Evolutionary conservation across 2,329 filamentous ascomycete species (phyloP).

Genomic region (Phialophora macrospora): DNA sequence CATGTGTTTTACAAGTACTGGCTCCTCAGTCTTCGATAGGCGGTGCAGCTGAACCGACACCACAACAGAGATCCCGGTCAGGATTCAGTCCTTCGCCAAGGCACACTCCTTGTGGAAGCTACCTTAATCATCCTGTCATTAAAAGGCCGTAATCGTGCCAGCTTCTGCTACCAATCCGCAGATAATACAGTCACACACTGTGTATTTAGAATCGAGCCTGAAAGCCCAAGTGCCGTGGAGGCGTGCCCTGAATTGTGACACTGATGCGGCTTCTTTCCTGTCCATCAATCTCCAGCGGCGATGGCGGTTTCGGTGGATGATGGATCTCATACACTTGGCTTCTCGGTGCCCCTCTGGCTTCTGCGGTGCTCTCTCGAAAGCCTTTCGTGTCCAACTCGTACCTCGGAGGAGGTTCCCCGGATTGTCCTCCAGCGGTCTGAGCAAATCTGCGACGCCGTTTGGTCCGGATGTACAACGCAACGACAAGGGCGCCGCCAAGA

Average conservation of each 20-base stretch:
- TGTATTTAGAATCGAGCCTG: conserved; percentile 26
- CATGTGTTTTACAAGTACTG: background rate
- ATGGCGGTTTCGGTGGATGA: conserved; percentile 26
- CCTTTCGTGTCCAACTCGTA: conserved; percentile 35
- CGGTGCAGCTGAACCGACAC: background rate
- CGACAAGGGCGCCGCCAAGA: conserved; percentile 28
- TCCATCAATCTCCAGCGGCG: conserved; percentile 34
- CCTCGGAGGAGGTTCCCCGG: conserved; percentile 28
- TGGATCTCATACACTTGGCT: conserved; percentile 23
- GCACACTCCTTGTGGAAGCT: background rate
- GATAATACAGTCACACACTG: background rate
- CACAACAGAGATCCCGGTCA: background rate
- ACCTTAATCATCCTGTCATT: conserved; percentile 1
- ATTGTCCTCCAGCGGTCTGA: conserved; percentile 12
- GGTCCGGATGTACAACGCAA: conserved; percentile 29
- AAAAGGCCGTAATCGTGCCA: background rate
- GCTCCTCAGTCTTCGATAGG: background rate
- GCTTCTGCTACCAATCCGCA: background rate
- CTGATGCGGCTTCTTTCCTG: conserved; percentile 32
- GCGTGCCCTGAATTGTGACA: conserved; percentile 32
- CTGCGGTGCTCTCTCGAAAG: background rate
- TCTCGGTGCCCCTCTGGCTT: conserved; percentile 6
- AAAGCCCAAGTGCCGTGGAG: conserved; percentile 26
- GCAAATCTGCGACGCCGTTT: conserved; percentile 22
- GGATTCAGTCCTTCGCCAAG: background rate